A percentile compares a stretch with the other conserved stretches of the same genome.
Conservation (phyloP, 352 stramenopile species). For the Globisporangium irregulare region DNA sequence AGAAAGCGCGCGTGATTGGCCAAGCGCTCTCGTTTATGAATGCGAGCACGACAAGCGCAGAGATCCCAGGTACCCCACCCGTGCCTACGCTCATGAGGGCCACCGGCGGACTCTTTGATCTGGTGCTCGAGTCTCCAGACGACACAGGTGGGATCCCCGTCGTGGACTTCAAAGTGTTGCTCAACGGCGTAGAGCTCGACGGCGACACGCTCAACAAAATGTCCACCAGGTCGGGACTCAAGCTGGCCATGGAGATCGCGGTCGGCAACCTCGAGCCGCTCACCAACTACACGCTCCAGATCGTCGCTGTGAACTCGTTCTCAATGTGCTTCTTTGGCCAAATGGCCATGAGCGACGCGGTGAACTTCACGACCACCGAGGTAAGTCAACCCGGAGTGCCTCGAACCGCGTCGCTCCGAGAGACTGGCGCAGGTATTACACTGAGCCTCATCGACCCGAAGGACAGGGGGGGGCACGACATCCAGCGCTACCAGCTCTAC, state of each 20-base stretch:
- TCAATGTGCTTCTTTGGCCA: conserved; percentile 44
- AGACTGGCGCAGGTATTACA: conserved; percentile 49
- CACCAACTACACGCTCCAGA: conserved; percentile 31
- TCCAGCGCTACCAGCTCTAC: conserved; percentile 40
- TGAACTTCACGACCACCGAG: conserved; percentile 24
- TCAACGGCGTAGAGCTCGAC: conserved; percentile 29
- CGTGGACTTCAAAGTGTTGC: conserved; percentile 35
- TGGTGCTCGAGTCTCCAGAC: conserved; percentile 26
- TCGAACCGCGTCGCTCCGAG: conserved; percentile 18
- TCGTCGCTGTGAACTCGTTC: conserved; percentile 36
- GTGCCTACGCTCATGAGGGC: conserved; percentile 26
- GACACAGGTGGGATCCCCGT: conserved; percentile 57
- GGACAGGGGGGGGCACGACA: conserved; percentile 42
- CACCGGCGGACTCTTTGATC: conserved; percentile 44
- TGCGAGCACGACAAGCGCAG: conserved; percentile 31
- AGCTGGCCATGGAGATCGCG: conserved; percentile 24
- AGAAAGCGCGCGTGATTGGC: conserved; percentile 26
- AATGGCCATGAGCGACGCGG: conserved; percentile 19
- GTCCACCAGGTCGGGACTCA: conserved; percentile 12
- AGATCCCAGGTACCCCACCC: conserved; percentile 31
- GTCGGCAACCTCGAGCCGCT: conserved; percentile 27
- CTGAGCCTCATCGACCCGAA: conserved; percentile 40
- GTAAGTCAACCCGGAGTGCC: conserved; percentile 31
- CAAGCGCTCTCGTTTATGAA: conserved; percentile 27
- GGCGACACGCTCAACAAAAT: conserved; percentile 2